Percentiles rank a stretch among this genome's conserved stretches.
phyloP scores from a whole-genome alignment of 495 filamentous ascomycete species.

The Xylona heveae region DNA sequence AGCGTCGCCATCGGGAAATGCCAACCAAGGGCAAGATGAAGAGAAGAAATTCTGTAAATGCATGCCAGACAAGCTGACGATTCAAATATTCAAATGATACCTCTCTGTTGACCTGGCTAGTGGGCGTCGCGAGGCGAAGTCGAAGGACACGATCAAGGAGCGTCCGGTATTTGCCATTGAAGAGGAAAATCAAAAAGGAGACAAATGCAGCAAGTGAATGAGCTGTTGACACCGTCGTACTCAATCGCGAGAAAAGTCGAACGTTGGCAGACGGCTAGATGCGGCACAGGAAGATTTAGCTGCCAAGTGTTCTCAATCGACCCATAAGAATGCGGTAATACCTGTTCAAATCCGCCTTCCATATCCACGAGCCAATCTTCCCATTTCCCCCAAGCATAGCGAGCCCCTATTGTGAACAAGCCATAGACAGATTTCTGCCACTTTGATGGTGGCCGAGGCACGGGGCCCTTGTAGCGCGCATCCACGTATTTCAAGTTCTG shows the following conservation, averaged over 20 bases:
- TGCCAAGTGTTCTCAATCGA: too few relatives aligned
- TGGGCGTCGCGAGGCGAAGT: slow-evolving; percentile 67
- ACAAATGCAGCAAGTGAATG: slow-evolving; percentile 62
- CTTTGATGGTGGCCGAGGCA: slow-evolving; percentile 37
- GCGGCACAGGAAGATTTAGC: too few relatives aligned
- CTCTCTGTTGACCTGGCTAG: slow-evolving; percentile 63
- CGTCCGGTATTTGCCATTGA: slow-evolving; percentile 80
- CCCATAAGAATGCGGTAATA: too few relatives aligned
- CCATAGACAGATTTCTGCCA: slow-evolving; percentile 78
- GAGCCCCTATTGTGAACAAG: slow-evolving; percentile 62
- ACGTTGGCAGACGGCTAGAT: slow-evolving; percentile 27
- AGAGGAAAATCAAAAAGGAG: slow-evolving; percentile 76
- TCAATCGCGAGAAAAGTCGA: slow-evolving; percentile 40
- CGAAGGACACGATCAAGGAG: slow-evolving; percentile 70
- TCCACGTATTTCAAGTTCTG: slow-evolving; percentile 84
- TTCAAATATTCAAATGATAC: slow-evolving; percentile 97
- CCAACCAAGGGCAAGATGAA: slow-evolving; percentile 89
- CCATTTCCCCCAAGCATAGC: slow-evolving; percentile 81
- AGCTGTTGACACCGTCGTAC: slow-evolving; percentile 40
- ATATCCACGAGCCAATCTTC: slow-evolving; percentile 62
- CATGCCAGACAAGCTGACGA: slow-evolving; percentile 94
- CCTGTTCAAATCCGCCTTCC: slow-evolving; percentile 48
- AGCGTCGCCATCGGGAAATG: slow-evolving; percentile 78
- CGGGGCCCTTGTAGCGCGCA: slow-evolving; percentile 41
- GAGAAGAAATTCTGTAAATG: slow-evolving; percentile 92